These are phyloP conservation scores for Aspergillus japonicus DNA, from an alignment of 2,329 filamentous ascomycete genomes.

Conservation along the genomic window DNA sequence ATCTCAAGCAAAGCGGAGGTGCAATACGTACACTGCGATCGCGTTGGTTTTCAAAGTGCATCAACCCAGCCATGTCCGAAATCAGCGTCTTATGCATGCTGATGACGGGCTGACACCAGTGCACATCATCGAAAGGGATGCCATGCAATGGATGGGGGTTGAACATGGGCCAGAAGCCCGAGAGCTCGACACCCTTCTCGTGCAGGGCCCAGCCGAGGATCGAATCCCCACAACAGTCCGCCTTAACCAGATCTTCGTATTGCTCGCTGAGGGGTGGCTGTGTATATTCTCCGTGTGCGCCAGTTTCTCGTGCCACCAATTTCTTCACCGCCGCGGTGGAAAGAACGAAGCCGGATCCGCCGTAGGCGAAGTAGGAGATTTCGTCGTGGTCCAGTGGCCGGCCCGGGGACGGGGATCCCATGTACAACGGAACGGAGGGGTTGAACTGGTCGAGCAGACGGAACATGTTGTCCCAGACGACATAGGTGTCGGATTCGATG, in stretches of 20 bases:
- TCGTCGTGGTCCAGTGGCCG: conserved; percentile 16
- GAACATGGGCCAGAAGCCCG: conserved; percentile 52
- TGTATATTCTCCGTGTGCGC: conserved; percentile 35
- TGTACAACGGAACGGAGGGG: conserved; percentile 46
- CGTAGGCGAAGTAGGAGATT: conserved; percentile 49
- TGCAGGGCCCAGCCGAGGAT: conserved; percentile 51
- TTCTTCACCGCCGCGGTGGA: conserved; percentile 48
- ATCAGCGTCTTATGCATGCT: conserved; percentile 51
- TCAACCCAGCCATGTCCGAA: conserved; percentile 51
- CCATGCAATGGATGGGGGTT: conserved; percentile 51
- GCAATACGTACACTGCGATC: conserved; percentile 22
- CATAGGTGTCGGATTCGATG: conserved; percentile 56
- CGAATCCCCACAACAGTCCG: conserved; percentile 56
- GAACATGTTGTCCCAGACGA: conserved; percentile 48
- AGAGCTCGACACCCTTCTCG: conserved; percentile 46
- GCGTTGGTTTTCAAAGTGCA: conserved; percentile 42
- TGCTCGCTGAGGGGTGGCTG: conserved; percentile 41
- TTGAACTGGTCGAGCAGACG: conserved; percentile 53
- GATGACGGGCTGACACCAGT: conserved; percentile 54
- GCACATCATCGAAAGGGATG: conserved; percentile 47
- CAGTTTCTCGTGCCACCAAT: conserved; percentile 29
- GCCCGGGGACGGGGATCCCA: conserved; percentile 51
- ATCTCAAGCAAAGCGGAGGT: not conserved
- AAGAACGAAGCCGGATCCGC: conserved; percentile 50
- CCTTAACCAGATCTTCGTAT: conserved; percentile 43